Conservation (phyloP, 345 rosid genomes). For the Salix udensis region DNA sequence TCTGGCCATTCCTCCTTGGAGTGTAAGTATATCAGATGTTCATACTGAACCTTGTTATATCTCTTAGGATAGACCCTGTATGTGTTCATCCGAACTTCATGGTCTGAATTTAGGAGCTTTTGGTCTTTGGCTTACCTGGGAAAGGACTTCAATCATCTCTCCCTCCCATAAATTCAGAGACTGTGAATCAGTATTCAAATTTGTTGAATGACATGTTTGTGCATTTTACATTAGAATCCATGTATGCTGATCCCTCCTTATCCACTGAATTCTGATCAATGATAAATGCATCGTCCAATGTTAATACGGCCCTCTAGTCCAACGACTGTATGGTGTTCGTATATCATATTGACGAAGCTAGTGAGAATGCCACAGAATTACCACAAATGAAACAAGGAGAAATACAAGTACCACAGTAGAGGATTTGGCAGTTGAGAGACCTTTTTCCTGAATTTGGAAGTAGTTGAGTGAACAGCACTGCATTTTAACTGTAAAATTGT, state of each 20-base stretch:
- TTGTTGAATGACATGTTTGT: not conserved
- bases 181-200: not conserved
- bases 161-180: not conserved
- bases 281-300: not conserved
- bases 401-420: not conserved
- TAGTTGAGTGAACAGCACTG: not conserved
- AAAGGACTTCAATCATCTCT: not conserved
- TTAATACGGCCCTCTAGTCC: not conserved
- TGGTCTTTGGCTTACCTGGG: not conserved
- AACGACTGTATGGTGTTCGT: not conserved
- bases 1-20: conserved; percentile 98
- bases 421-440: not conserved
- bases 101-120: not conserved
- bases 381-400: not conserved
- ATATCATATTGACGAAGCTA: too few species aligned
- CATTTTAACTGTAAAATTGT: not conserved
- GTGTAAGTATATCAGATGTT: conserved; percentile 53
- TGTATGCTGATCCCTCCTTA: not conserved
- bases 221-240: not conserved
- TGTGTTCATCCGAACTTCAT: not conserved
- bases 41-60: not conserved
- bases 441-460: not conserved
- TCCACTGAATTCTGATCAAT: not conserved
- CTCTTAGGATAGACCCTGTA: not conserved
- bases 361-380: not conserved